Evolutionary conservation across 2,329 filamentous ascomycete species (phyloP), one percentile per base, ranked within the genome.

Genomic region (Aspergillus aculeatinus): DNA sequence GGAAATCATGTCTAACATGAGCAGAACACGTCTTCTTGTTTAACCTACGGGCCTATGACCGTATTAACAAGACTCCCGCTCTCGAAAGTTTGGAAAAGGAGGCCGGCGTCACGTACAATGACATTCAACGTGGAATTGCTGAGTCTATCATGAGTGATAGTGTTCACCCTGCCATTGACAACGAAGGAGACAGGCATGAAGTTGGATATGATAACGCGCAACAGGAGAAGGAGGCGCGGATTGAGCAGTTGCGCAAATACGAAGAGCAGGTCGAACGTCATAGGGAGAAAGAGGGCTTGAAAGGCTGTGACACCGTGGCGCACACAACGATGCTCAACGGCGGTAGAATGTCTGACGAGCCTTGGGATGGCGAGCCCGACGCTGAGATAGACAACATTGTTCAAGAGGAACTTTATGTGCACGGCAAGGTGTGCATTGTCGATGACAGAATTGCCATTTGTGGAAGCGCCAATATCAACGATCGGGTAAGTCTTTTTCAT

Each of bases 391-490:
- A 89, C 57, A 91, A 96, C 72, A 96, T 95, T 81, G 89, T 98
- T 60, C 94, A 96, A 72, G 95, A 99, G 74, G 94, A 99, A 75
- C 84, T 98, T 2, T 99, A 99, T 74, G 89, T 98, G 51, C 95
- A 99, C 74, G 90, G 87, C 29, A 99, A 98, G 79, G 83, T 97
- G 39, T 75, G 78, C 60, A 95, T 96, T 61, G 91, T 89, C 49
- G 92, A 96, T 70, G 92, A 96, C 73, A 83, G 85, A 7, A 82
- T 90, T 53, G 90, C 92, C 59, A 93, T 96, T 65, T 93, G 90
- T 72, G 92, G 92, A 63, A 91, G 84, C 57, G 86, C 86, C 25
- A 89, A 89, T 67, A 79, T 89, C 68, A 89, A 89, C 67, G 87
- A 88, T 67, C 81, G 86, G 58, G 79, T 81, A 73, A 70, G 74